Percentiles rank a stretch among this genome's conserved stretches.
Conservation (phyloP, 257 asterid species). For the Solanum megistacrolobum region DNA sequence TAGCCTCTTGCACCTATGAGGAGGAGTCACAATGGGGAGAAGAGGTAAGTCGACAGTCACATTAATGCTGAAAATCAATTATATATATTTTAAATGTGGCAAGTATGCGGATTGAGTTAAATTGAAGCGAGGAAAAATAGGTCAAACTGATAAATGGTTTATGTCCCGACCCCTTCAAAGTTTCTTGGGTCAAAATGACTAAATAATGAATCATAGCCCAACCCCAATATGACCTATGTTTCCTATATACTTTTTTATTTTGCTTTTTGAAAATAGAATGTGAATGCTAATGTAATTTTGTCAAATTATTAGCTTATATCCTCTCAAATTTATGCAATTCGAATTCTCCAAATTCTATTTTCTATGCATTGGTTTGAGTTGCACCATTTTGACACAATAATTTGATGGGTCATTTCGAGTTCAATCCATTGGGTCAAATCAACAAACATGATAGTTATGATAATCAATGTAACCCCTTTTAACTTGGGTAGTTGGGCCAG, state of each 20-base stretch:
- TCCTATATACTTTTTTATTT: not conserved
- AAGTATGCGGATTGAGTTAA: not conserved
- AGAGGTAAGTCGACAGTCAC: slow-evolving; percentile 26
- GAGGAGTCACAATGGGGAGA: slow-evolving; percentile 45
- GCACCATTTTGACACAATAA: not conserved
- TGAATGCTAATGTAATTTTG: not conserved
- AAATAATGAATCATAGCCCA: not conserved
- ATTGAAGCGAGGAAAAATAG: not conserved
- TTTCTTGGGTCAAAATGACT: not conserved
- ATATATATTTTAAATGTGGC: not conserved
- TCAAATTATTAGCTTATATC: not conserved
- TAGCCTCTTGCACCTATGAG: slow-evolving; percentile 49
- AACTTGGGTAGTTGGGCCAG: not conserved
- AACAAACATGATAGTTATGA: not conserved
- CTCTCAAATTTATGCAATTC: not conserved
- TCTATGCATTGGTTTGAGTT: not conserved
- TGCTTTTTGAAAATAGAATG: not conserved
- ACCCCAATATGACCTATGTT: not conserved
- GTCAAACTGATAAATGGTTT: not conserved
- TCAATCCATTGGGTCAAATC: not conserved
- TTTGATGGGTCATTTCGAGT: not conserved
- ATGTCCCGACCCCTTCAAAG: not conserved
- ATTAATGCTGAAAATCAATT: not conserved
- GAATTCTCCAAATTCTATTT: not conserved
- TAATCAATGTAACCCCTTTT: not conserved